phyloP scores from a whole-genome alignment of 805 yeast species.

The Maudiozyma barnettii region DNA sequence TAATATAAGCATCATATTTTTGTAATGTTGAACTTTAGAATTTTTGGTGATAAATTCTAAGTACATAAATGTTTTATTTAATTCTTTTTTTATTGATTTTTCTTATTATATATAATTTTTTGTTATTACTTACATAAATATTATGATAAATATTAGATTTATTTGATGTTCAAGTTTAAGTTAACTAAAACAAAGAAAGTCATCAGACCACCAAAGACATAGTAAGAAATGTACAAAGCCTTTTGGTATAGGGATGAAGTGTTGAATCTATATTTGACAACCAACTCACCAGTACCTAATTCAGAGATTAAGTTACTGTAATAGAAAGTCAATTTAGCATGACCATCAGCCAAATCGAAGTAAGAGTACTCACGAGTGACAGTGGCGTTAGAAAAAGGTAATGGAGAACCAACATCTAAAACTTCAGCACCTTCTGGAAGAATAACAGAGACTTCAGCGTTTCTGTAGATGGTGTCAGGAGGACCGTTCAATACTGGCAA shows the following conservation, averaged over 20 bases:
- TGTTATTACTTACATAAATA: background rate
- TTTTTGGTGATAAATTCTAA: too few relatives aligned
- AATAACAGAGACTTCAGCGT: slow-evolving; percentile 49
- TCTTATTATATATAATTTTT: background rate
- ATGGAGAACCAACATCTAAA: slow-evolving; percentile 48
- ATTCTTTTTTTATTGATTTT: background rate
- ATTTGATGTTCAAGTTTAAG: slow-evolving; percentile 34
- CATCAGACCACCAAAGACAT: slow-evolving; percentile 50
- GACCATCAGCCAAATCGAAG: slow-evolving; percentile 71
- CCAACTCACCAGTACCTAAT: slow-evolving; percentile 44
- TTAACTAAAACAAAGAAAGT: slow-evolving; percentile 42
- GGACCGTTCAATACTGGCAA: slow-evolving; percentile 73
- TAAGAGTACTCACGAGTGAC: slow-evolving; percentile 39
- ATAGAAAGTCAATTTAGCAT: slow-evolving; percentile 56
- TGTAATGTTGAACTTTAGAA: too few relatives aligned
- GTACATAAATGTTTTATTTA: background rate
- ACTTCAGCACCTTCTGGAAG: slow-evolving; percentile 81
- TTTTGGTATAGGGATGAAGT: slow-evolving; percentile 45
- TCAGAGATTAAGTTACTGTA: slow-evolving; percentile 62
- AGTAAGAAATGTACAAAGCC: slow-evolving; percentile 56
- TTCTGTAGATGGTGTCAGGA: slow-evolving; percentile 55
- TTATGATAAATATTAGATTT: too few relatives aligned
- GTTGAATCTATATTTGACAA: slow-evolving; percentile 56
- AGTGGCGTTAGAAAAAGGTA: slow-evolving; percentile 24
- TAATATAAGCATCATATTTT: too few relatives aligned